Evolutionary conservation across 2,329 filamentous ascomycete genomes (phyloP).

Genomic region (Xylaria sp.): DNA sequence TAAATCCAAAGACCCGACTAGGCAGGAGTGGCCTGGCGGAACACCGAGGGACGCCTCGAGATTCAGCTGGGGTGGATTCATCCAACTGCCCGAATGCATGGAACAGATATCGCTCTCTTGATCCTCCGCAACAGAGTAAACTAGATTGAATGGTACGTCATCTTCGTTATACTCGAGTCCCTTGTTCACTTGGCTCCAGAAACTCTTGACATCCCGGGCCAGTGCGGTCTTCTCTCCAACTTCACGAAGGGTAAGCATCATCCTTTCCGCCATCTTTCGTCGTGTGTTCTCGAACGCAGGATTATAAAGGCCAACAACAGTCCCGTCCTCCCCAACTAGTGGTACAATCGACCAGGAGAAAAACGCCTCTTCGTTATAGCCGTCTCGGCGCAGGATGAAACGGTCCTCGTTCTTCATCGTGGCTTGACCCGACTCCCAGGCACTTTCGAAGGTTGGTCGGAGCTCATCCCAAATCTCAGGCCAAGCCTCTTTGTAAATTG

Average conservation of each 20-base stretch:
- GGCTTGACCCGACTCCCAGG: slow-evolving; percentile 72
- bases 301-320: slow-evolving; percentile 78
- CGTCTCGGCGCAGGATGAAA: slow-evolving; percentile 72
- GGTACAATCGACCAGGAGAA: slow-evolving; percentile 86
- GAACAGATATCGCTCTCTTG: slow-evolving; percentile 74
- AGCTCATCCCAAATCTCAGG: slow-evolving; percentile 76
- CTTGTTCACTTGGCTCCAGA: slow-evolving; percentile 73
- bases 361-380: slow-evolving; percentile 78
- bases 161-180: slow-evolving; percentile 75
- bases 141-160: slow-evolving; percentile 76
- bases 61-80: slow-evolving; percentile 66
- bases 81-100: slow-evolving; percentile 69
- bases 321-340: slow-evolving; percentile 74
- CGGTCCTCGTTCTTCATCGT: slow-evolving; percentile 86
- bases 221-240: slow-evolving; percentile 76
- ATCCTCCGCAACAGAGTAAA: slow-evolving; percentile 78
- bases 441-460: slow-evolving; percentile 69
- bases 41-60: slow-evolving; percentile 77
- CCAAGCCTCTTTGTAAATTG: slow-evolving; percentile 72
- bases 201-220: slow-evolving; percentile 73
- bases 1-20: slow-evolving; percentile 69
- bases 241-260: slow-evolving; percentile 79
- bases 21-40: slow-evolving; percentile 65
- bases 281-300: slow-evolving; percentile 82
- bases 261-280: slow-evolving; percentile 76